These are phyloP conservation scores for Spinacia oleracea DNA, from an alignment of 179 eudicot genomes.

Conservation along the genomic window DNA sequence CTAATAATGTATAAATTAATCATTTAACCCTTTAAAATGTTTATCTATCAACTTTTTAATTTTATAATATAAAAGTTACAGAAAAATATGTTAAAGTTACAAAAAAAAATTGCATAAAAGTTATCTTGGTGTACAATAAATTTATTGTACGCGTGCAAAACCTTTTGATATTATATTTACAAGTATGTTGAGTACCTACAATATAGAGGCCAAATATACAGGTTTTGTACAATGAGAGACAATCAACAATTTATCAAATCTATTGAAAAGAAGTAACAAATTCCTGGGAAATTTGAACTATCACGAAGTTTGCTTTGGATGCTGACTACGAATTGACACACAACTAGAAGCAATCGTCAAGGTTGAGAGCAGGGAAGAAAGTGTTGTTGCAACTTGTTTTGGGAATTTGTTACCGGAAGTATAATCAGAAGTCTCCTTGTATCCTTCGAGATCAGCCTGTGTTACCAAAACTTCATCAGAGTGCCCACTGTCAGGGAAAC, in stretches of 20 bases:
- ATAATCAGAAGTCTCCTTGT: slow-evolving; percentile 1
- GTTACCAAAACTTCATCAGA: slow-evolving; percentile 24
- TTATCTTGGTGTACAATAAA: no score
- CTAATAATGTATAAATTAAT: no score
- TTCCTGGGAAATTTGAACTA: not conserved
- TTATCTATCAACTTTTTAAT: no score
- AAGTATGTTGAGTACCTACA: no score
- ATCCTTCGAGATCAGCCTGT: slow-evolving; percentile 22
- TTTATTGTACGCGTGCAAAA: no score
- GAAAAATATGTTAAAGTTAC: no score
- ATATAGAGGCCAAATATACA: not conserved
- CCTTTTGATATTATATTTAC: no score
- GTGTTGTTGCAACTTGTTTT: slow-evolving; percentile 5
- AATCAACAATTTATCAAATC: not conserved
- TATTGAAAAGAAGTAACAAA: slow-evolving; percentile 7
- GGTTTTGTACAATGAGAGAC: not conserved
- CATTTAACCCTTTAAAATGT: no score
- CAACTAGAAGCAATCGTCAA: slow-evolving; percentile 16
- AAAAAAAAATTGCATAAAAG: no score
- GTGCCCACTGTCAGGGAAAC: not conserved
- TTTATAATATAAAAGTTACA: no score
- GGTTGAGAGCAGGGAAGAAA: slow-evolving; percentile 16
- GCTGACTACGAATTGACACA: not conserved
- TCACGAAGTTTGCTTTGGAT: not conserved
- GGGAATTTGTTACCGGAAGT: not conserved